phyloP scores from a whole-genome alignment of 2,329 filamentous ascomycete species.

The Fusarium anguioides region DNA sequence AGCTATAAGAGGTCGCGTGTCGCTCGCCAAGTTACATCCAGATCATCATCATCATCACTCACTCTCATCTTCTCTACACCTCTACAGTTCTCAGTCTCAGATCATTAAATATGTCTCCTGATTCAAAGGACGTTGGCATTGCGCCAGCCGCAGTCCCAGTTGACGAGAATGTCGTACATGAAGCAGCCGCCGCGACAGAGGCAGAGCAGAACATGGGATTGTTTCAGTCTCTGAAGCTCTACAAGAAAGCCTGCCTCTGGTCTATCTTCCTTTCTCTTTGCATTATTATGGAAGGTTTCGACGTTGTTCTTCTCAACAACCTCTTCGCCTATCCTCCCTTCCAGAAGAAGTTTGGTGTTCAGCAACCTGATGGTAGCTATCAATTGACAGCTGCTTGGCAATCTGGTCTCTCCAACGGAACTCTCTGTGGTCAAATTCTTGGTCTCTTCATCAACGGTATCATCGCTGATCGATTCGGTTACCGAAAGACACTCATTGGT shows the following conservation, averaged over 20 bases:
- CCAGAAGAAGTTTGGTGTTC: slow-evolving; percentile 53
- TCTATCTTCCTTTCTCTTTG: slow-evolving; percentile 53
- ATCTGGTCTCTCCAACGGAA: slow-evolving; percentile 61
- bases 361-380: slow-evolving; percentile 53
- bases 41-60: neutral
- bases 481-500: slow-evolving; percentile 60
- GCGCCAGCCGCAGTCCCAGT: slow-evolving; percentile 18
- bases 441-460: slow-evolving; percentile 62
- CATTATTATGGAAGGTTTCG: slow-evolving; percentile 57
- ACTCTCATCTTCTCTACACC: neutral
- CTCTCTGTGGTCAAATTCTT: slow-evolving; percentile 60
- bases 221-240: slow-evolving; percentile 53
- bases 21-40: neutral
- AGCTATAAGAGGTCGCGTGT: slow-evolving; percentile 17
- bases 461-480: slow-evolving; percentile 59
- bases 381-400: slow-evolving; percentile 64
- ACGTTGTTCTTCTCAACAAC: slow-evolving; percentile 53
- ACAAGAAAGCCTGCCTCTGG: slow-evolving; percentile 52
- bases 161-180: slow-evolving; percentile 32
- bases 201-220: slow-evolving; percentile 50
- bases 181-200: slow-evolving; percentile 47
- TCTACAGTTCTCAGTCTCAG: neutral
- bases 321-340: slow-evolving; percentile 57
- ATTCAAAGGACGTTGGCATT: slow-evolving; percentile 20
- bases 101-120: slow-evolving; percentile 23